These are phyloP conservation scores for Trichoderma atroviride DNA, from an alignment of 2,329 filamentous ascomycete species.

Conservation along the genomic window DNA sequence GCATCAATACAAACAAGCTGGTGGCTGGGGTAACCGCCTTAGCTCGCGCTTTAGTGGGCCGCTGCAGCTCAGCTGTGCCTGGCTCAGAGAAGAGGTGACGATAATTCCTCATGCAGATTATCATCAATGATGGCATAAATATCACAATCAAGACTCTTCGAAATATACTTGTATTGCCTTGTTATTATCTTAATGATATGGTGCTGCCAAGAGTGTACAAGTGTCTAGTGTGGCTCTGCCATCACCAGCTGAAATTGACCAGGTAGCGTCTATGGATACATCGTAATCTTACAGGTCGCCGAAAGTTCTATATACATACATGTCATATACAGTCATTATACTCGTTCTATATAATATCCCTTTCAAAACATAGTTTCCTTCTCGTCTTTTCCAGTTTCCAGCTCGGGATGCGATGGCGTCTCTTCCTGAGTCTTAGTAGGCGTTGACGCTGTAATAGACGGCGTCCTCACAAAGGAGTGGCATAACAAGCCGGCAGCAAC, in stretches of 20 bases:
- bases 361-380: slow-evolving; percentile 3
- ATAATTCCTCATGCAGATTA: neutral
- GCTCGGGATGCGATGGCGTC: neutral
- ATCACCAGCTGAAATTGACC: no score
- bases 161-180: neutral
- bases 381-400: neutral
- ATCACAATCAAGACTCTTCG: neutral
- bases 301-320: neutral
- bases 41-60: slow-evolving; percentile 7
- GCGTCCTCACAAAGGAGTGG: slow-evolving; percentile 62
- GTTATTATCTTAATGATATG: neutral
- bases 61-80: neutral
- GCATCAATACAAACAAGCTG: slow-evolving; percentile 23
- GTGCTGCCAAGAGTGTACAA: neutral
- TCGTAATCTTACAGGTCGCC: slow-evolving; percentile 3
- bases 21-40: slow-evolving; percentile 22
- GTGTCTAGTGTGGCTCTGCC: neutral
- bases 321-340: neutral
- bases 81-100: neutral
- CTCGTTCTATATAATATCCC: neutral
- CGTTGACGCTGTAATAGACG: neutral
- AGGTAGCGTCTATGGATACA: neutral
- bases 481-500: slow-evolving; percentile 81
- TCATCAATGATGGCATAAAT: neutral
- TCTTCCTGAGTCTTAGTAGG: neutral